A percentile compares a stretch with the other conserved stretches of the same genome.
Conservation (phyloP, 371 early-diverging fungal genomes). For the Choanephora cucurbitarum region DNA sequence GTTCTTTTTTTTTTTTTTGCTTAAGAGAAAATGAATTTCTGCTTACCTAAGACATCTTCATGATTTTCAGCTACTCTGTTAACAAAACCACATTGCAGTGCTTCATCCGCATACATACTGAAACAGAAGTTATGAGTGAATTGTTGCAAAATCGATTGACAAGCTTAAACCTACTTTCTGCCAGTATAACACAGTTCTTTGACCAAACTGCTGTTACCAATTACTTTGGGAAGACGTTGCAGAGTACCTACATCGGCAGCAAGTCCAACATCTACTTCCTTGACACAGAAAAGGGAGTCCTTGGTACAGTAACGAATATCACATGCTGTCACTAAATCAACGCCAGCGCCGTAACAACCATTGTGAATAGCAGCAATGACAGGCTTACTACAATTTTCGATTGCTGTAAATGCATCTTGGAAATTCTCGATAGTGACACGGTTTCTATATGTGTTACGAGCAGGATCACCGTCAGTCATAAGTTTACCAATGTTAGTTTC, state of each 20-base stretch:
- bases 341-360: conserved; percentile 88
- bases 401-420: conserved; percentile 71
- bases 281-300: conserved; percentile 84
- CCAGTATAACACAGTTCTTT: conserved; percentile 90
- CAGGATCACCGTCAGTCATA: conserved; percentile 38
- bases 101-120: conserved; percentile 77
- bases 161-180: conserved; percentile 53
- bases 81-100: conserved; percentile 79
- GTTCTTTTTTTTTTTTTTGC: not conserved
- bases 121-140: not conserved
- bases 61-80: conserved; percentile 63
- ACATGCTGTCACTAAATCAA: conserved; percentile 88
- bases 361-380: conserved; percentile 91
- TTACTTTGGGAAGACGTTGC: conserved; percentile 92
- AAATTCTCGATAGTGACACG: conserved; percentile 54
- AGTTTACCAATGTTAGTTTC: conserved; percentile 13
- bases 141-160: too few relatives aligned
- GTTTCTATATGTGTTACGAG: conserved; percentile 49
- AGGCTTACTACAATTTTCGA: conserved; percentile 85
- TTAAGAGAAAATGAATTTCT: too few relatives aligned
- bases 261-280: conserved; percentile 92
- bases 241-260: conserved; percentile 91
- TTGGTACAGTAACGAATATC: conserved; percentile 87
- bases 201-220: conserved; percentile 89
- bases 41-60: conserved; percentile 54